Base-by-base conservation (phyloP, 257 asterid genomes). In the Ocimum tenuiflorum region DNA sequence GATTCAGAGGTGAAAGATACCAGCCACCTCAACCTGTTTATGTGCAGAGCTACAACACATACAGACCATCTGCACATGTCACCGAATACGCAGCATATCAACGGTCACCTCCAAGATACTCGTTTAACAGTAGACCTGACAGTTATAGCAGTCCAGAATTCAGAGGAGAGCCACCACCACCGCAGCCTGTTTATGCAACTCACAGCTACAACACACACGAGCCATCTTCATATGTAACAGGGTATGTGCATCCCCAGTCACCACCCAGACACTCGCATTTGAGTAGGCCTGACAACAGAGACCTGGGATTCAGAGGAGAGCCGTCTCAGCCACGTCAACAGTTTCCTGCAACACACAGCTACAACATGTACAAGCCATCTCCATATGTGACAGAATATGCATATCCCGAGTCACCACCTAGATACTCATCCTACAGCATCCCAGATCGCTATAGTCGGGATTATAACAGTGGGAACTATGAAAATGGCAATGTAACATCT, bases 161-260 rank as follows among this genome's bases (percentile, higher is more conserved):
- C 66, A 52, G 76, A 62, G 69, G 52, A 0, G 79, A 70, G 54
- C 78, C 62, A n/a, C 69, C 39, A 7, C 66, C 64, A 55, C 61
- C 82, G n/a, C 83, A 68, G 39, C 87, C 91, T 0, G 41, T 60
- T 45, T 52, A 76, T 41, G 86, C 67, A 60, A 77, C 81, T 52
- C 95, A 85, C 46, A 81, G 82, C 80, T 83, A 83, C 77, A 83
- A 85, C 64, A 77, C 86, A 65, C 58, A 89, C 77, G 79, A 71
- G 73, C 85, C 95, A 76, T 79, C 96, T 23, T 81, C 86, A 7
- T 73, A 76, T 67, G 86, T 86, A 23, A 86, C 96, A 0, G 87
- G 70, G 54, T 74, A 74, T n/a, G 70, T 71, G 35, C 20, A 67
- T 68, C 52, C 67, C 35, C 54, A 1, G 0, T 60, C 74, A 35